Percentiles rank a stretch among this genome's conserved stretches.
Conservation (phyloP, 192 early-diverging fungal genomes). For the Backusella australiensis region DNA sequence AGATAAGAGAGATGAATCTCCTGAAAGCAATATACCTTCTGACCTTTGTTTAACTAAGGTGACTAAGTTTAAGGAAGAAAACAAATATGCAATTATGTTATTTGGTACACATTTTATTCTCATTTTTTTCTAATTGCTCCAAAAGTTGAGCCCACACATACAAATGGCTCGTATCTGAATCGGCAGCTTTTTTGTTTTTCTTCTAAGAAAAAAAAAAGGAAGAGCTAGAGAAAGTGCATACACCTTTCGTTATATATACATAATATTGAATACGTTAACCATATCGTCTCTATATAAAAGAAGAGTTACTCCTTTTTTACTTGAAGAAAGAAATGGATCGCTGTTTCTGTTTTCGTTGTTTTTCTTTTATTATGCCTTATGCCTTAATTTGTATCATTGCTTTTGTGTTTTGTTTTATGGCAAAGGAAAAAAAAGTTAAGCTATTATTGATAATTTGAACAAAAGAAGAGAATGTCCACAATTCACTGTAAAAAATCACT, state of each 20-base stretch:
- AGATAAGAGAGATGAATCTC: neutral
- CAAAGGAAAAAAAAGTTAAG: neutral
- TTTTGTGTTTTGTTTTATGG: neutral
- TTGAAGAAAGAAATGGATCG: neutral
- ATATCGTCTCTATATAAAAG: neutral
- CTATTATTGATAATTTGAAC: neutral
- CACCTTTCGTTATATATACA: neutral
- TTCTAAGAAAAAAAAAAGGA: neutral
- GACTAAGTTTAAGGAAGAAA: neutral
- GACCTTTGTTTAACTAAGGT: neutral
- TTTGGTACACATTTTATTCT: neutral
- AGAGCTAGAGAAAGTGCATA: neutral
- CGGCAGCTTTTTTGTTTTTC: neutral
- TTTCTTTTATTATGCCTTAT: neutral
- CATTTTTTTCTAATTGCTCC: neutral
- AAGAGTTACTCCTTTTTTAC: neutral
- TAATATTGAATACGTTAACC: neutral
- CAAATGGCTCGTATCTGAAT: neutral
- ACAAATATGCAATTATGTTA: neutral
- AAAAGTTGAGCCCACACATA: neutral
- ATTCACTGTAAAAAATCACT: no score
- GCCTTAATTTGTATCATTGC: neutral
- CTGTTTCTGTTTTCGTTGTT: neutral
- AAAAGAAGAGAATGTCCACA: neutral
- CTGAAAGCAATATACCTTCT: neutral